Base-by-base conservation (phyloP, 2,329 filamentous ascomycete genomes). In the Fusarium torreyae region DNA sequence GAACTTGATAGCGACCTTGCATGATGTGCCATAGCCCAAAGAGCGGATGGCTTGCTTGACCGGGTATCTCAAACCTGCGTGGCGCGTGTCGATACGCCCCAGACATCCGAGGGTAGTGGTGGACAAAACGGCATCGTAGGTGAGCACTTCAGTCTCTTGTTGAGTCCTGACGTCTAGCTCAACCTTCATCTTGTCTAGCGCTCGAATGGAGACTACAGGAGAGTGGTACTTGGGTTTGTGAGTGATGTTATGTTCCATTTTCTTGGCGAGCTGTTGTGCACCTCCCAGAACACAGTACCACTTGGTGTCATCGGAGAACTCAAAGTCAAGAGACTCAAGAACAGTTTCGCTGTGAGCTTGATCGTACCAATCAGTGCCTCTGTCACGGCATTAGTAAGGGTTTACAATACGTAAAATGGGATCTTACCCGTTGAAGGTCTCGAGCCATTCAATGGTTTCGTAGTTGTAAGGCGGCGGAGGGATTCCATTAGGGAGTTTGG, bases 1-100 rank as follows among this genome's bases (percentile, higher is more conserved):
- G 13, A 64, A 64, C 22, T 64, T 64, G 33, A 64, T 64, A 2
- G 43, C 61, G 2, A 64, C 59, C 11, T 64, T 64, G 15, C 38
- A 50, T 1, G 50, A 63, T 1, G 53, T 44, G 4, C 61, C 58
- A 1, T 64, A 64, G 2, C 61, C 61, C 1, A 64, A 7, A 8
- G 58, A 43, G 24, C 61, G 61, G 6, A 64, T 63, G 3, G 61
- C 58, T 22, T 64, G 61, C 17, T 64, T 63, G 3, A 57, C 46
- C 4, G 54, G 54, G 10, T 57, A 57, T 40, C 45, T 33, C 13
- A 57, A n/a, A 5, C 54, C 54, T 22, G 54, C 54, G 10, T 57
- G 36, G 5, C 54, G 45, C 17, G 45, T 57, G 36, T 57, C 54
- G 8, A 57, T 52, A n/a, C 34, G 54, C 1, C 36, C 45, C 22